phyloP scores from a whole-genome alignment of 2,329 filamentous ascomycete genomes.

The Fusarium austroafricanum region DNA sequence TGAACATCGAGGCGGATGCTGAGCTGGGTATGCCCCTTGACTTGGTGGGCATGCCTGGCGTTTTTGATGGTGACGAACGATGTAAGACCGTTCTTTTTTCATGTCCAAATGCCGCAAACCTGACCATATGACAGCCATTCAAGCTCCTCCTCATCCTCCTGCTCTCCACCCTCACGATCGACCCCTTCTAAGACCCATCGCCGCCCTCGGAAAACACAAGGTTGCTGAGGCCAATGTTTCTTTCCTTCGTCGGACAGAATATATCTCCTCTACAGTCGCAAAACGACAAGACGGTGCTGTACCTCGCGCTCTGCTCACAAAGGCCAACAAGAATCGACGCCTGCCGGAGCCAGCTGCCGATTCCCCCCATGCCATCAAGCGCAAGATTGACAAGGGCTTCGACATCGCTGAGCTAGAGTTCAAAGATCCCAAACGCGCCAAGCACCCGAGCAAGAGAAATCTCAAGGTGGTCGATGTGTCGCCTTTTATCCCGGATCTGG shows the following conservation, averaged over 20 bases:
- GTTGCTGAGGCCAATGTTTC: slow-evolving; percentile 82
- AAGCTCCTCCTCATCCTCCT: slow-evolving; percentile 78
- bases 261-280: slow-evolving; percentile 76
- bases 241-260: slow-evolving; percentile 95
- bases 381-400: slow-evolving; percentile 73
- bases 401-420: slow-evolving; percentile 64
- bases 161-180: slow-evolving; percentile 85
- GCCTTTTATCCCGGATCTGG: slow-evolving; percentile 72
- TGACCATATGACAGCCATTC: slow-evolving; percentile 72
- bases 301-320: slow-evolving; percentile 52
- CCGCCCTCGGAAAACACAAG: slow-evolving; percentile 86
- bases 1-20: slow-evolving; percentile 97
- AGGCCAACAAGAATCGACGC: slow-evolving; percentile 50
- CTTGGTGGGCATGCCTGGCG: slow-evolving; percentile 90
- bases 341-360: slow-evolving; percentile 71
- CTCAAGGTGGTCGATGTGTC: slow-evolving; percentile 69
- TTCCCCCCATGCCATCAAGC: slow-evolving; percentile 74
- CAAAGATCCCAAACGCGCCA: slow-evolving; percentile 64
- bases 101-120: background rate
- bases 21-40: slow-evolving; percentile 98
- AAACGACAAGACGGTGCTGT: slow-evolving; percentile 63
- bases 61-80: slow-evolving; percentile 95
- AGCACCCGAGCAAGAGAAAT: slow-evolving; percentile 69
- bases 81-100: slow-evolving; percentile 63
- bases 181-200: slow-evolving; percentile 82